Conservation (phyloP, 192 early-diverging fungal species). For the Cetraspora pellucida region DNA sequence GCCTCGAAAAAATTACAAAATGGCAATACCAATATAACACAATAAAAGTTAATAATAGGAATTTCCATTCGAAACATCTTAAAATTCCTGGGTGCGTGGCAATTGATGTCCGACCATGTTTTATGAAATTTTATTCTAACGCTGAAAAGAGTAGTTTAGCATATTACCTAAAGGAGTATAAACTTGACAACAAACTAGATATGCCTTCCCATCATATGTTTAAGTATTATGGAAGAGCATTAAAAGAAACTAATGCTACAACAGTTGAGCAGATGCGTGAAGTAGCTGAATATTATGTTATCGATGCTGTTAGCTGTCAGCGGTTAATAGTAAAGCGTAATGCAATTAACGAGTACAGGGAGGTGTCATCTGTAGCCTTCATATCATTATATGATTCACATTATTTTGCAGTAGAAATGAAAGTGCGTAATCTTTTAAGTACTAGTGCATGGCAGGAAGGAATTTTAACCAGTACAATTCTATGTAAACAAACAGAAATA, state of each 20-base stretch:
- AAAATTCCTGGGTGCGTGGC: too few species aligned
- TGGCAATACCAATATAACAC: too few species aligned
- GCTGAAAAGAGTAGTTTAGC: too few species aligned
- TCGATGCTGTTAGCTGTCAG: background rate
- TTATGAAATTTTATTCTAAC: too few species aligned
- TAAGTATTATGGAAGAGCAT: background rate
- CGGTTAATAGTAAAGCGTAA: slow-evolving; percentile 6
- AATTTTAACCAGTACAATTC: slow-evolving; percentile 1
- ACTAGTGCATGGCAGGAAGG: background rate
- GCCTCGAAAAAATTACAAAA: background rate
- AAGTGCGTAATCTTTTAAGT: slow-evolving; percentile 16
- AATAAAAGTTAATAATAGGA: too few species aligned
- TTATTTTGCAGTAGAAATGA: slow-evolving; percentile 12
- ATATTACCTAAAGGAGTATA: too few species aligned
- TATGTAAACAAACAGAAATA: background rate
- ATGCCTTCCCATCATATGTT: too few species aligned
- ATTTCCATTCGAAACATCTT: too few species aligned
- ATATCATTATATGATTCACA: slow-evolving; percentile 9
- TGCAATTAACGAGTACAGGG: slow-evolving; percentile 4
- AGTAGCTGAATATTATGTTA: background rate
- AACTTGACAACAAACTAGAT: too few species aligned
- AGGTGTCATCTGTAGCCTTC: background rate
- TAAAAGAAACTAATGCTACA: slow-evolving; percentile 2
- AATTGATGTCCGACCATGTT: background rate
- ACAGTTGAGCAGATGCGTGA: slow-evolving; percentile 4